Conservation (phyloP, 441 rosid genomes). For the Bocquillonia castaneifolia region DNA sequence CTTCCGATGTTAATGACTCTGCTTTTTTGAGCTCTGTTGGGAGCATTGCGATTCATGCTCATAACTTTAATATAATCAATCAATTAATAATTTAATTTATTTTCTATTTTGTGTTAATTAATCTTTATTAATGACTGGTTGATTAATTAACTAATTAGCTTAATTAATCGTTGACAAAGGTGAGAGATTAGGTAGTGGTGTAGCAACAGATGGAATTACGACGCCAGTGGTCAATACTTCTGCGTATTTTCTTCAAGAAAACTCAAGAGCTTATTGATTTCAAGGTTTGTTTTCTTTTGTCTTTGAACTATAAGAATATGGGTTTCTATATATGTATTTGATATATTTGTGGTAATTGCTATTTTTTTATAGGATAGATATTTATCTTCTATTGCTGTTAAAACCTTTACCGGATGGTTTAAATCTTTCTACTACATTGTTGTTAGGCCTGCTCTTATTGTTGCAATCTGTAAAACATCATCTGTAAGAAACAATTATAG, state of each 20-base stretch:
- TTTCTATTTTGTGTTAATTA: neutral
- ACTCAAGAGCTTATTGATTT: slow-evolving; percentile 82
- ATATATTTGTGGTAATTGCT: too few relatives aligned
- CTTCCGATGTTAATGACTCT: slow-evolving; percentile 28
- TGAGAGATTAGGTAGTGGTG: slow-evolving; percentile 91
- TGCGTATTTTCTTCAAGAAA: slow-evolving; percentile 81
- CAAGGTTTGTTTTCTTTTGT: slow-evolving; percentile 42
- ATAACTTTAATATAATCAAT: neutral
- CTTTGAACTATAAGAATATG: too few relatives aligned
- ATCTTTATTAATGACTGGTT: too few relatives aligned
- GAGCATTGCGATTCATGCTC: slow-evolving; percentile 81
- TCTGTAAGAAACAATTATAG: too few relatives aligned
- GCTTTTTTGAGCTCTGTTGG: slow-evolving; percentile 85
- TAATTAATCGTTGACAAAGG: slow-evolving; percentile 35
- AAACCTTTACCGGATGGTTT: too few relatives aligned
- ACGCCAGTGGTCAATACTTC: slow-evolving; percentile 93
- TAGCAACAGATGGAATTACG: slow-evolving; percentile 92
- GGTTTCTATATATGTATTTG: neutral
- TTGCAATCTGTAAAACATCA: too few relatives aligned
- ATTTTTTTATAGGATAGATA: too few relatives aligned
- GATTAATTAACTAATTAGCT: neutral
- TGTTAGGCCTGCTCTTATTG: too few relatives aligned
- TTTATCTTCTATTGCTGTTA: too few relatives aligned
- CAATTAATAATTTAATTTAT: neutral
- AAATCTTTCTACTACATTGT: too few relatives aligned